Evolutionary conservation across 2,329 filamentous ascomycete species (phyloP).

Genomic region (Aspergillus thermomutatus): DNA sequence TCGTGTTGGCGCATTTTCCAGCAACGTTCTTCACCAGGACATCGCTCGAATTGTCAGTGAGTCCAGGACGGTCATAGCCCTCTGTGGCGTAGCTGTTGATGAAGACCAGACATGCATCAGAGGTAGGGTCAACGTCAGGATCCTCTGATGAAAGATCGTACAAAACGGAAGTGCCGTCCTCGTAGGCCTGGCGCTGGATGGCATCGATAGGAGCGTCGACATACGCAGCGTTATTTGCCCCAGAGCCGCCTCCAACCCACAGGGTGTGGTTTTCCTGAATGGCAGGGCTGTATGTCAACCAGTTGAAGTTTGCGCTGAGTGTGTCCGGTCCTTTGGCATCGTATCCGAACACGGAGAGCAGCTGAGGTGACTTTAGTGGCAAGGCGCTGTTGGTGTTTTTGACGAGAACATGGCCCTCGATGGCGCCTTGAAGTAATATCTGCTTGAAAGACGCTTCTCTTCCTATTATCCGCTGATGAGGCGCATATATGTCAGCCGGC

Average conservation of each 20-base stretch:
- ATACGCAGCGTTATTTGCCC: conserved; percentile 47
- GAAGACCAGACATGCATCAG: conserved; percentile 50
- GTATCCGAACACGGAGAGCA: conserved; percentile 26
- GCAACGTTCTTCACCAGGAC: conserved; percentile 57
- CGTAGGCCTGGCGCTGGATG: conserved; percentile 48
- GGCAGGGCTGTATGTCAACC: neutral
- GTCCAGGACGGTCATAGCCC: conserved; percentile 33
- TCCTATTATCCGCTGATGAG: conserved; percentile 42
- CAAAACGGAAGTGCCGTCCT: conserved; percentile 49
- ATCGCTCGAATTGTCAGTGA: conserved; percentile 48
- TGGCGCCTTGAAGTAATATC: conserved; percentile 48
- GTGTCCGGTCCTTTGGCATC: conserved; percentile 16
- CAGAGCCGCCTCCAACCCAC: conserved; percentile 48
- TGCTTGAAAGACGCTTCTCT: conserved; percentile 38
- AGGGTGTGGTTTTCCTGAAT: conserved; percentile 43
- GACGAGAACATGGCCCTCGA: conserved; percentile 55
- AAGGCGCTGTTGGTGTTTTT: conserved; percentile 51
- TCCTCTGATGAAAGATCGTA: conserved; percentile 18
- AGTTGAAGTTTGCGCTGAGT: neutral
- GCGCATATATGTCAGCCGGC: conserved; percentile 11
- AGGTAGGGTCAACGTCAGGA: conserved; percentile 15
- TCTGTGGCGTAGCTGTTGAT: conserved; percentile 52
- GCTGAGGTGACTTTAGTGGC: conserved; percentile 38
- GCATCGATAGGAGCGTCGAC: conserved; percentile 55
- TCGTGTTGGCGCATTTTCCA: conserved; percentile 57